Evolutionary conservation across 495 filamentous ascomycete species (phyloP).

Genomic region (Trichoderma reesei): DNA sequence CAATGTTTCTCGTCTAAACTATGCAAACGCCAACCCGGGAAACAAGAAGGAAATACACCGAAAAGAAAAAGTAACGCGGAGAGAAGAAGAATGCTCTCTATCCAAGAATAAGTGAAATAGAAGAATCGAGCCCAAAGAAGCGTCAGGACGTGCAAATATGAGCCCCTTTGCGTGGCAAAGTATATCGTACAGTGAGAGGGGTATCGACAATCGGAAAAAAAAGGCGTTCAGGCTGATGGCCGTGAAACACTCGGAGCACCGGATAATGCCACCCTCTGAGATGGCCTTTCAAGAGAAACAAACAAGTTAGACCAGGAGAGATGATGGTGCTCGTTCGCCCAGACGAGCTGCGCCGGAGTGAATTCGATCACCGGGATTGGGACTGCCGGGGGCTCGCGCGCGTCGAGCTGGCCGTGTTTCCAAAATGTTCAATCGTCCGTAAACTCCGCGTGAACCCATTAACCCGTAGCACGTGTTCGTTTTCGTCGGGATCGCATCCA

Average conservation of each 20-base stretch:
- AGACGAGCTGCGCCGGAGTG: not conserved
- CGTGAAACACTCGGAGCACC: not conserved
- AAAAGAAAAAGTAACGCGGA: not conserved
- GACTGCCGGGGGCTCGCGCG: not conserved
- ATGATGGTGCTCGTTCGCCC: not conserved
- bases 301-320: not conserved
- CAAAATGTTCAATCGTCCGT: not conserved
- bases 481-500: constrained; percentile 1
- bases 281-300: not conserved
- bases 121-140: not conserved
- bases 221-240: not conserved
- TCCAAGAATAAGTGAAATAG: not conserved
- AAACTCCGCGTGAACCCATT: constrained; percentile 6
- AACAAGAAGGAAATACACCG: not conserved
- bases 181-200: not conserved
- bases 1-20: not conserved
- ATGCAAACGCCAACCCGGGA: not conserved
- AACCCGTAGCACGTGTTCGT: constrained; percentile 2
- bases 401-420: not conserved
- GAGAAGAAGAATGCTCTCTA: not conserved
- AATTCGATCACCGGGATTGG: not conserved
- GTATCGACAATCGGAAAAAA: not conserved
- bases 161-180: not conserved
- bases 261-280: not conserved
- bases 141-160: not conserved